Base-by-base conservation (phyloP, 768 basidiomycete genomes). In the Agaricus blazei region DNA sequence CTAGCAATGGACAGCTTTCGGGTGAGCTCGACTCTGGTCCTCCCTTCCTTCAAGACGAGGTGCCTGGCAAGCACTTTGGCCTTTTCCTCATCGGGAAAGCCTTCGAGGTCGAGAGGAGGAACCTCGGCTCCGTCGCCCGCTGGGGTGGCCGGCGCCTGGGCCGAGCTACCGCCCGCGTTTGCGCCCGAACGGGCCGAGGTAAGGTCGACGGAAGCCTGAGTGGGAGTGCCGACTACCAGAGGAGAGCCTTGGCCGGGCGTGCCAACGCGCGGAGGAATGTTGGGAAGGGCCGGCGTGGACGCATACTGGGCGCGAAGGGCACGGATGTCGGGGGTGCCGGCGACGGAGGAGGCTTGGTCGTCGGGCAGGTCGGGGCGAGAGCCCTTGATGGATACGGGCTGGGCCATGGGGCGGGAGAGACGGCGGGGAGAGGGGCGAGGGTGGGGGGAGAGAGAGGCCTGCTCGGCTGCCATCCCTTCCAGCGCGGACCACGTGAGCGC, bases 81-180 rank as follows among this genome's bases (percentile, higher is more conserved):
- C 72, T 93, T 97, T 65, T 94, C 90, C 59, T 91, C 90, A 23
- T 88, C 87, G 0, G 88, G 78, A 27, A 93, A 70, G 26, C 77
- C 81, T 23, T 88, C 86, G 12, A 88, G 63, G 58, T 77, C 75
- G 15, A 70, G 57, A 46, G 62, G 63, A 54, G 60, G 70, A 55
- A 66, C 66, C 12, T 64, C 70, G 53, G 58, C 42, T n/a, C 65
- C 69, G 58, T 68, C 54, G 44, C 54, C 58, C 23, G 53, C 49
- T 37, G 51, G 52, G 14, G 45, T 26, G 29, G 54, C 51, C 28
- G 57, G 41, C 56, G 50, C 38, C 23, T 36, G 46, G 23, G 76
- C 70, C 49, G 76, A 48, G 34, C 46, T 70, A 40, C 72, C 72
- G 51, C 76, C 34, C 11, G 8, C 34, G 11, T 34, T 34, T 8